phyloP scores from a whole-genome alignment of 2,329 filamentous ascomycete genomes.

The Xylariales sp. region DNA sequence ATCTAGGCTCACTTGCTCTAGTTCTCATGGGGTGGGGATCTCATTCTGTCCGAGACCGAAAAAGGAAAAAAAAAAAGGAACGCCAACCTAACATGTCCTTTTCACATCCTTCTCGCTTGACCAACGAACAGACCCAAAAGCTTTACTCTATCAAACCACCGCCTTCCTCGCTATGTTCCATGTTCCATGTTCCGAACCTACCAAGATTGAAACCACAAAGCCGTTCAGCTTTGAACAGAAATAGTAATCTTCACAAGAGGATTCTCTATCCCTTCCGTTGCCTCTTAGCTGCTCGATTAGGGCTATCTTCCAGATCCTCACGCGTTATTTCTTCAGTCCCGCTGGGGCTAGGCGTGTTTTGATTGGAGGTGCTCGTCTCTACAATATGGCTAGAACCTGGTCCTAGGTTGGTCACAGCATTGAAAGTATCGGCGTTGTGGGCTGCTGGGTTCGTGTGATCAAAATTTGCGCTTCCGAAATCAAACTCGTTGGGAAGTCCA shows the following conservation, averaged over 20 bases:
- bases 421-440: constrained; percentile 9
- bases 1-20: no score
- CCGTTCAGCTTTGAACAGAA: background rate
- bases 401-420: no score
- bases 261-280: constrained; percentile 22
- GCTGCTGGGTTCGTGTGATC: constrained; percentile 16
- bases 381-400: constrained; percentile 14
- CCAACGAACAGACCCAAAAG: no score
- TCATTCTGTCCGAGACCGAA: no score
- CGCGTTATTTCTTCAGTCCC: constrained; percentile 47
- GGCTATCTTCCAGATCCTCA: constrained; percentile 33
- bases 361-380: constrained; percentile 25
- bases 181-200: no score
- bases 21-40: no score
- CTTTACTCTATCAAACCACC: no score
- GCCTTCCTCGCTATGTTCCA: no score
- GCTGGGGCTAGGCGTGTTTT: constrained; percentile 40
- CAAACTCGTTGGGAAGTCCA: constrained; percentile 30
- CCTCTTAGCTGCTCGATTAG: constrained; percentile 24
- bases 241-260: background rate
- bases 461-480: constrained; percentile 31
- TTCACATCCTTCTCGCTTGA: no score
- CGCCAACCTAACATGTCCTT: no score
- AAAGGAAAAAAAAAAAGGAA: no score
- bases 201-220: background rate